Base-by-base conservation (phyloP, 2,329 filamentous ascomycete species). In the Fusarium graminum region DNA sequence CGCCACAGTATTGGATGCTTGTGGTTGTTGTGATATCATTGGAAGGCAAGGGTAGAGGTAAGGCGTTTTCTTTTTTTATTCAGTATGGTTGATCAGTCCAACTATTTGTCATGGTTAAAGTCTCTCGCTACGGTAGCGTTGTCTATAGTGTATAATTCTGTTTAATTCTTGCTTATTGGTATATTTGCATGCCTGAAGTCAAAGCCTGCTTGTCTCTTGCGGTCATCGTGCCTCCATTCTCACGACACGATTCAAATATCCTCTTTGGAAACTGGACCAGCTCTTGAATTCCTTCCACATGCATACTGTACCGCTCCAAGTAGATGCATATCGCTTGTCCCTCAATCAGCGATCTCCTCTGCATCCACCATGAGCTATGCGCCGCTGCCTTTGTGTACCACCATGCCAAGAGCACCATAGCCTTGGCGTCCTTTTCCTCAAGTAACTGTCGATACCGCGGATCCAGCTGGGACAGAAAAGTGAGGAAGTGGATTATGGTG, bases 361-460 rank as follows among this genome's bases (percentile, higher is more conserved):
- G 75, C 14, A 84, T 61, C 81, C 82, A 87, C 85, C 84, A 87
- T 3, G 68, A 59, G 11, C 76, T 69, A 25, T 76, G 72, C 13
- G 76, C 70, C 14, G 77, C 79, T 14, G 84, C 72, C 61, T 83
- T 81, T 11, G 82, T 81, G 71, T 83, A 86, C 85, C 85, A 89
- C 74, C 83, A 85, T 0, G 81, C 79, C n/a, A 88, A 72, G 34
- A 89, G 67, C 12, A 88, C 71, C 60, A 89, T 69, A 0, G 86
- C 86, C 28, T 80, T 76, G 1, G 82, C 74, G 42, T 89, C 86
- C 60, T 85, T 88, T 0, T 63, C 36, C 43, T 80, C 74, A 1
- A 89, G 68, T n/a, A 88, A 61, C 0, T 45, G 49, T 13, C 78
- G 77, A 65, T 81, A 87, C 0, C 76, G 74, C 1, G 77, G 71